These are phyloP conservation scores for Alternaria gansuensis DNA, from an alignment of 2,329 filamentous ascomycete genomes.

Conservation along the genomic window DNA sequence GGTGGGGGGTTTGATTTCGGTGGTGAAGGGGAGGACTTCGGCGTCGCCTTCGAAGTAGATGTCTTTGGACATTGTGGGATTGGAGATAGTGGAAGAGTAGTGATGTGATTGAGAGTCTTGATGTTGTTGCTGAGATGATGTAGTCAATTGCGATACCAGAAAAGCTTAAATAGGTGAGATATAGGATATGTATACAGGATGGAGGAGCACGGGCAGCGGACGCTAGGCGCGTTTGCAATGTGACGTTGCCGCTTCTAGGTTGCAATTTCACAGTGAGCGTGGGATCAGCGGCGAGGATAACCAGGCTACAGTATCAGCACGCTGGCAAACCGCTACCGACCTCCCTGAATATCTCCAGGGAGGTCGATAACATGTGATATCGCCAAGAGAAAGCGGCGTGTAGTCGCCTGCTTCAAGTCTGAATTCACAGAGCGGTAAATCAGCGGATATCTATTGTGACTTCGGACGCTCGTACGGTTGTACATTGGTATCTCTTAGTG, in stretches of 20 bases:
- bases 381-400: neutral
- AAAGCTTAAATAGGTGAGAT: neutral
- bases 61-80: slow-evolving; percentile 20
- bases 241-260: neutral
- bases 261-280: neutral
- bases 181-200: neutral
- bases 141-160: neutral
- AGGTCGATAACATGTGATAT: neutral
- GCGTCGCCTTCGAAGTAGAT: slow-evolving; percentile 20
- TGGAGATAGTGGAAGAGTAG: neutral
- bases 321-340: neutral
- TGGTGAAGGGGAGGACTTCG: neutral
- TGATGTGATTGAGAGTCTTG: neutral
- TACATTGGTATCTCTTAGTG: slow-evolving; percentile 30
- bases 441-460: neutral
- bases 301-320: neutral
- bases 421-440: neutral
- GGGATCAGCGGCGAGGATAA: no score
- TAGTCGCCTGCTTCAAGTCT: slow-evolving; percentile 1
- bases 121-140: neutral
- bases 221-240: slow-evolving; percentile 9
- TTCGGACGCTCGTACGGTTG: neutral
- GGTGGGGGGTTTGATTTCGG: neutral
- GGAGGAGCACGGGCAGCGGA: neutral
- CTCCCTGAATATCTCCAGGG: neutral